Conservation (phyloP, 2,329 filamentous ascomycete genomes). For the Fusarium robinianum region DNA sequence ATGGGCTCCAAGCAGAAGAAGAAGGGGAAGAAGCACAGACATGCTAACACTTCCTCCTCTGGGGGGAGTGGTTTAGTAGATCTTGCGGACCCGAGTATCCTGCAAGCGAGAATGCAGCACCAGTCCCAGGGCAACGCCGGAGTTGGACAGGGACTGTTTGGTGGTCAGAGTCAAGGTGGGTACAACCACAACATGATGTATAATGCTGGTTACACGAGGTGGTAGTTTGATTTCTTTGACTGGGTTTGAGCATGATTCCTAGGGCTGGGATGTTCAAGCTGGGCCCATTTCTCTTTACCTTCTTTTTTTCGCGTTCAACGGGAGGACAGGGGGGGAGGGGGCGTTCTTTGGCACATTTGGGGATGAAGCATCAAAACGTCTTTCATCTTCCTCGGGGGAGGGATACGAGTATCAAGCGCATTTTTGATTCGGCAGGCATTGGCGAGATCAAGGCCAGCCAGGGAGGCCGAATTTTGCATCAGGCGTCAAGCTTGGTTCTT, state of each 20-base stretch:
- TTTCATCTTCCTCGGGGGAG: constrained; percentile 34
- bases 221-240: constrained; percentile 51
- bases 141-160: constrained; percentile 88
- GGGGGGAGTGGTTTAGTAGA: constrained; percentile 98
- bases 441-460: constrained; percentile 37
- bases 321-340: constrained; percentile 23
- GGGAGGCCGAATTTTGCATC: constrained; percentile 37
- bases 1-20: constrained; percentile 98
- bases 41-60: constrained; percentile 99
- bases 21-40: constrained; percentile 99
- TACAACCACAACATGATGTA: constrained; percentile 90
- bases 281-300: constrained; percentile 29
- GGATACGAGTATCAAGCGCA: constrained; percentile 37
- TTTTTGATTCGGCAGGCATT: constrained; percentile 42
- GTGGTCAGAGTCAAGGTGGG: constrained; percentile 90
- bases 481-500: constrained; percentile 40
- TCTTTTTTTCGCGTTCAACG: constrained; percentile 27
- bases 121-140: constrained; percentile 79
- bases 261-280: constrained; percentile 29
- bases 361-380: constrained; percentile 26
- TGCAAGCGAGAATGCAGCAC: constrained; percentile 96
- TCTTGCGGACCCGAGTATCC: constrained; percentile 99
- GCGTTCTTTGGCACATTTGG: constrained; percentile 39
- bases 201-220: constrained; percentile 69
- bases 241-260: constrained; percentile 22